Conservation (phyloP, 345 rosid genomes). For the Lepidium sativum region DNA sequence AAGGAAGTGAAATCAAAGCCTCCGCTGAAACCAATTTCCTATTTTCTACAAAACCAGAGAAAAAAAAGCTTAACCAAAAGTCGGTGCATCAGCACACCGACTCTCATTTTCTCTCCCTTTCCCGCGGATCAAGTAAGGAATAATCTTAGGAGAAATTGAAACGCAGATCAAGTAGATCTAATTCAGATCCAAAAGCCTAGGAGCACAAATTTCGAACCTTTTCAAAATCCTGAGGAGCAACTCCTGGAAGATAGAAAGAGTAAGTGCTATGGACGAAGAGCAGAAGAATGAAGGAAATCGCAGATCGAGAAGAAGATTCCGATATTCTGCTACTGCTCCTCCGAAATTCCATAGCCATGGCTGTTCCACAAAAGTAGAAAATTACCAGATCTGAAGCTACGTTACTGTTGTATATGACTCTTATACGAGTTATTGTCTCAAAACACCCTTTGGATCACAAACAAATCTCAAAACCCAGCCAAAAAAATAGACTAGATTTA, state of each 20-base stretch:
- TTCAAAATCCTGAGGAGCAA: conserved; percentile 86
- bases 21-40: not conserved
- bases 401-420: conserved; percentile 8
- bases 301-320: conserved; percentile 10
- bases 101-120: not conserved
- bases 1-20: conserved; percentile 1
- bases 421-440: too few species aligned
- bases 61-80: not conserved
- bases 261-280: conserved; percentile 47
- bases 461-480: too few species aligned
- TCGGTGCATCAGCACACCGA: conserved; percentile 17
- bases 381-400: conserved; percentile 26
- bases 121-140: not conserved
- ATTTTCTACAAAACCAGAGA: not conserved
- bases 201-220: conserved; percentile 39
- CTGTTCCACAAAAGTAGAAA: conserved; percentile 13
- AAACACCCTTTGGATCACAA: too few species aligned
- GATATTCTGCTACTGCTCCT: conserved; percentile 25
- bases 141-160: not conserved
- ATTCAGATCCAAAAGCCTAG: conserved; percentile 22
- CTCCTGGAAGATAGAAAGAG: conserved; percentile 97
- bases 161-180: conserved; percentile 15
- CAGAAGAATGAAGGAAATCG: conserved; percentile 28
- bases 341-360: conserved; percentile 37
- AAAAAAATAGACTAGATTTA: too few species aligned